These are phyloP conservation scores for Spergularia marina DNA, from an alignment of 148 eudicot species.

Conservation along the genomic window DNA sequence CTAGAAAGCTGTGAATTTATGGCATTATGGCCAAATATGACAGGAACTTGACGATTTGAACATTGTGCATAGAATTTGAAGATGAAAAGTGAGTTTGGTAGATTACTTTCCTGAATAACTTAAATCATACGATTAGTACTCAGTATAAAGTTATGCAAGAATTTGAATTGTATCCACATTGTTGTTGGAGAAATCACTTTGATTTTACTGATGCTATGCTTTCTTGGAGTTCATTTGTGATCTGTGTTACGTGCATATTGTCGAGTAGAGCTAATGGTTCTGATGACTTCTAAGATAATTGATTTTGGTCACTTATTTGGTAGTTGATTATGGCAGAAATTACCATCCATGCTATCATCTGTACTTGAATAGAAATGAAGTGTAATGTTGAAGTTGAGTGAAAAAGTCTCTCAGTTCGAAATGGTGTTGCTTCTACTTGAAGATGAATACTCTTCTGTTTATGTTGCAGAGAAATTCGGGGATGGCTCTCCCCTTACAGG, in stretches of 20 bases:
- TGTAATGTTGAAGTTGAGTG: neutral
- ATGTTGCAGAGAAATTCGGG: constrained; percentile 28
- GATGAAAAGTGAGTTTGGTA: no score
- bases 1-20: neutral
- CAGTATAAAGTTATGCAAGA: neutral
- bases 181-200: neutral
- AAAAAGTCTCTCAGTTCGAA: neutral
- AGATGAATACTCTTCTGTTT: neutral
- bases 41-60: neutral
- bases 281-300: neutral
- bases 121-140: no score
- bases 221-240: neutral
- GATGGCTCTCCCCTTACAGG: constrained; percentile 46
- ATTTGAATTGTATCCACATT: neutral
- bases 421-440: neutral
- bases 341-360: neutral
- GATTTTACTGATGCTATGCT: neutral
- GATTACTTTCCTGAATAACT: no score
- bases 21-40: neutral
- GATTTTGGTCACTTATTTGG: neutral
- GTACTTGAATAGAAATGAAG: neutral
- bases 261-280: neutral
- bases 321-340: neutral
- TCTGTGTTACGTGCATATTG: no score
- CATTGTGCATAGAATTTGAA: neutral